Percentiles rank a stretch among this genome's conserved stretches.
phyloP scores from a whole-genome alignment of 768 basidiomycete genomes.

The Pleurotus cornucopiae region DNA sequence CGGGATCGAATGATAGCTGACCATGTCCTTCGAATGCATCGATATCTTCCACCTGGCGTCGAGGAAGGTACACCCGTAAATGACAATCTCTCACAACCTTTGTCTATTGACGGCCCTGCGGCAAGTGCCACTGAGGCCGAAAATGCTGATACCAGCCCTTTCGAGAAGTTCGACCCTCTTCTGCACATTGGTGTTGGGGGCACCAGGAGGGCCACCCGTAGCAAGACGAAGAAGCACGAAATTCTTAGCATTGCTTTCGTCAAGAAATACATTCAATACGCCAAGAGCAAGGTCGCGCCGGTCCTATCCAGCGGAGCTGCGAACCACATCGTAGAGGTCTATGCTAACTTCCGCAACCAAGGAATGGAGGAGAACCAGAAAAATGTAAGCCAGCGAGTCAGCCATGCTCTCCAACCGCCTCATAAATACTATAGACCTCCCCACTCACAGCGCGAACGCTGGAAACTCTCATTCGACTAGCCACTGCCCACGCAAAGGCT shows the following conservation, averaged over 20 bases:
- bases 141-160: conserved; percentile 71
- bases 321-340: conserved; percentile 90
- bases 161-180: conserved; percentile 95
- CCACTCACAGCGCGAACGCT: conserved; percentile 97
- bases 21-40: conserved; percentile 95
- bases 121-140: conserved; percentile 46
- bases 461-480: conserved; percentile 95
- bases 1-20: conserved; percentile 94
- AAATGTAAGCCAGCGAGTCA: conserved; percentile 43
- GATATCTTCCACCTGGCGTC: conserved; percentile 92
- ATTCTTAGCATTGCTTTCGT: conserved; percentile 91
- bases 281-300: conserved; percentile 85
- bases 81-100: conserved; percentile 84
- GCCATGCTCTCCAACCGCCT: conserved; percentile 1
- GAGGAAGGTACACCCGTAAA: conserved; percentile 93
- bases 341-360: conserved; percentile 88
- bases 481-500: conserved; percentile 97
- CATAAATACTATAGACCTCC: conserved; percentile 62
- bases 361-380: conserved; percentile 87
- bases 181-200: conserved; percentile 78
- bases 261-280: conserved; percentile 98
- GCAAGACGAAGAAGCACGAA: conserved; percentile 67
- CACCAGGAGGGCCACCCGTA: conserved; percentile 50
- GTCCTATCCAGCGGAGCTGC: conserved; percentile 89
- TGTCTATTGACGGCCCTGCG: conserved; percentile 81